Evolutionary conservation across 805 yeast species (phyloP).

Genomic region (Hanseniaspora guilliermondii): DNA sequence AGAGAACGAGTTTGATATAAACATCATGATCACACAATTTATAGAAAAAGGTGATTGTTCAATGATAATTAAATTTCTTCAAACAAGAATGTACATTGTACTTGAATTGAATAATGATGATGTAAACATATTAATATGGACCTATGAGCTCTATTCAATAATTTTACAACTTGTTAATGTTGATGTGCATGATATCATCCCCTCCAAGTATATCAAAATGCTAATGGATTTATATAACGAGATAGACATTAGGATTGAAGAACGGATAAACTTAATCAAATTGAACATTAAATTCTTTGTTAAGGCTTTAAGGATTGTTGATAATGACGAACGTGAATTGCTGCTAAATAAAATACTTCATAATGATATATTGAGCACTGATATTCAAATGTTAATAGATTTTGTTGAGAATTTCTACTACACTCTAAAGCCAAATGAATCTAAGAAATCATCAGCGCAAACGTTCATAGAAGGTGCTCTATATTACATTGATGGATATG

Average conservation of each 20-base stretch:
- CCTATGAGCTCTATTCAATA: slow-evolving; percentile 1
- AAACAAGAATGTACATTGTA: slow-evolving; percentile 1
- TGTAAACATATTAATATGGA: not conserved
- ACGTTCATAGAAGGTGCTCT: slow-evolving; percentile 1
- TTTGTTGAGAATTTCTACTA: not conserved
- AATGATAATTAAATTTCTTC: not conserved
- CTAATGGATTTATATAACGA: not conserved
- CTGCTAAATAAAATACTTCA: not conserved
- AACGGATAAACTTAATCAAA: not conserved
- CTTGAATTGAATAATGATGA: not conserved
- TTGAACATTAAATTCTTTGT: slow-evolving; percentile 1
- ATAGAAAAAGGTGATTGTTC: not conserved
- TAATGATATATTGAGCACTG: not conserved
- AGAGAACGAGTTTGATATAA: not conserved
- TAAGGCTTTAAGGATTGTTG: not conserved
- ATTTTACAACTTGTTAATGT: not conserved
- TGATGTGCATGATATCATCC: not conserved
- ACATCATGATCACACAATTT: not conserved
- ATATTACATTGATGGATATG: not conserved
- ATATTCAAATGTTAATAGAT: not conserved
- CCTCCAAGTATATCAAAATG: not conserved
- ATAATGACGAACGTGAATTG: not conserved
- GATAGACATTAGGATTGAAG: not conserved
- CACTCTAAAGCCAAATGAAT: not conserved
- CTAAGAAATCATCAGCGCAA: not conserved